These are phyloP conservation scores for Lachancea sp. DNA, from an alignment of 805 yeast species.

Conservation along the genomic window DNA sequence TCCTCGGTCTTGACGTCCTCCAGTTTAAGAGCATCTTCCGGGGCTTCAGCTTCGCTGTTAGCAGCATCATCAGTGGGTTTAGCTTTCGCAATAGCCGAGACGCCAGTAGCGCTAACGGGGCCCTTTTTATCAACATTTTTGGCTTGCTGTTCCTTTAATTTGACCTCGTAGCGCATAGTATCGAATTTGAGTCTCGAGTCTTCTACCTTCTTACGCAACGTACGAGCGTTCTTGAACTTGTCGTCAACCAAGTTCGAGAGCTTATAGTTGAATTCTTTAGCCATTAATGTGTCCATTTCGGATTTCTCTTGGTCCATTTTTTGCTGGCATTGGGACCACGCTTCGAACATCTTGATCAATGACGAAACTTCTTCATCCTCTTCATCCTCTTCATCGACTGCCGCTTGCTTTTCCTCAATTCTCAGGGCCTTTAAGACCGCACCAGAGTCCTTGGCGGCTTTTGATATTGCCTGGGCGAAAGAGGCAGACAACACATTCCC, in stretches of 20 bases:
- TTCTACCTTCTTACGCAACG: conserved; percentile 62
- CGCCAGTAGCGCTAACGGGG: too few relatives aligned
- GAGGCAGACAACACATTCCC: conserved; percentile 50
- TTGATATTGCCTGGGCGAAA: conserved; percentile 62
- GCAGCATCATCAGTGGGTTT: too few relatives aligned
- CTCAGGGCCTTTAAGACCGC: conserved; percentile 34
- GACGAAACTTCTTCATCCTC: conserved; percentile 48
- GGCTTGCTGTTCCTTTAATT: conserved; percentile 25
- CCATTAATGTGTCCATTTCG: conserved; percentile 61
- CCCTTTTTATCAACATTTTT: conserved; percentile 23
- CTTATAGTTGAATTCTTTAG: conserved; percentile 51
- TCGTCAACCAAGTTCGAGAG: conserved; percentile 47
- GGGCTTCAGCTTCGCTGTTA: neutral
- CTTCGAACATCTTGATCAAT: conserved; percentile 37
- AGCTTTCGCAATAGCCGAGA: neutral
- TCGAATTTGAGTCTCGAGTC: conserved; percentile 65
- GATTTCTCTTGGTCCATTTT: conserved; percentile 63
- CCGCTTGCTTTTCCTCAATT: conserved; percentile 19
- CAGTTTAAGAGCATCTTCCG: neutral
- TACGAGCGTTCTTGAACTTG: conserved; percentile 54
- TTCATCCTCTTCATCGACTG: conserved; percentile 34
- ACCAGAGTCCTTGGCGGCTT: conserved; percentile 46
- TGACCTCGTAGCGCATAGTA: conserved; percentile 55
- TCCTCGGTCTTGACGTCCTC: conserved; percentile 11
- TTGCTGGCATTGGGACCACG: conserved; percentile 47